A percentile compares a stretch with the other conserved stretches of the same genome.
Conservation (phyloP, 495 filamentous ascomycete genomes). For the Aspergillus steynii region DNA sequence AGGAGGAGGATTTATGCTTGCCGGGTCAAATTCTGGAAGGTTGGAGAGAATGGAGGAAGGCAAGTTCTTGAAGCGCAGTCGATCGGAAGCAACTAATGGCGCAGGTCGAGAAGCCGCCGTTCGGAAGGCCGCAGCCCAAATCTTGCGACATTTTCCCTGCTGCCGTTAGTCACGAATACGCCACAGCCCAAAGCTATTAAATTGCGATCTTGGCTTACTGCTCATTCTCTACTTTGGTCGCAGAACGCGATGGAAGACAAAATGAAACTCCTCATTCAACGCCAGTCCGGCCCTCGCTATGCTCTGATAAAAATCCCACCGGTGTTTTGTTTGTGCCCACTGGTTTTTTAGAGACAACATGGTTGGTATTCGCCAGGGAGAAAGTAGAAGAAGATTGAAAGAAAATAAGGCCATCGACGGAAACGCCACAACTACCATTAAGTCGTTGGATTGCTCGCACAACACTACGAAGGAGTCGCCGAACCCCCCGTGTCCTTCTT, state of each 20-base stretch:
- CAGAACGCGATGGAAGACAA: neutral
- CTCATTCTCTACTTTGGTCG: neutral
- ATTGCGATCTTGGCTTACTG: neutral
- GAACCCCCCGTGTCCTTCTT: slow-evolving; percentile 49
- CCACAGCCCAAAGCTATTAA: neutral
- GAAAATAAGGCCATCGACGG: neutral
- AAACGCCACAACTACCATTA: neutral
- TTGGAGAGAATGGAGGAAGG: neutral
- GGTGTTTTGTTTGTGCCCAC: slow-evolving; percentile 3
- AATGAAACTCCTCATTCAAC: slow-evolving; percentile 19
- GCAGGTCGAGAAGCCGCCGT: too few relatives aligned
- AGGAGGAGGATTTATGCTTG: too few relatives aligned
- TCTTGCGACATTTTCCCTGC: neutral
- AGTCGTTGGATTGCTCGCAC: neutral
- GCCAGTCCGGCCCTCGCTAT: slow-evolving; percentile 33
- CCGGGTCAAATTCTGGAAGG: neutral
- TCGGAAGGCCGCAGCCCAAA: too few relatives aligned
- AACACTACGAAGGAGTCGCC: slow-evolving; percentile 35
- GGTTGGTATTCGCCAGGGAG: neutral
- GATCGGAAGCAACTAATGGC: too few relatives aligned
- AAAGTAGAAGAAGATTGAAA: slow-evolving; percentile 4
- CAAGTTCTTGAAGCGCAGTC: neutral
- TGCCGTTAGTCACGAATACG: neutral
- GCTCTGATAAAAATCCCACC: slow-evolving; percentile 15
- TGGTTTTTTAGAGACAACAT: neutral